Base-by-base conservation (phyloP, 1,284 basidiomycete species). In the Cryptococcus sp. region DNA sequence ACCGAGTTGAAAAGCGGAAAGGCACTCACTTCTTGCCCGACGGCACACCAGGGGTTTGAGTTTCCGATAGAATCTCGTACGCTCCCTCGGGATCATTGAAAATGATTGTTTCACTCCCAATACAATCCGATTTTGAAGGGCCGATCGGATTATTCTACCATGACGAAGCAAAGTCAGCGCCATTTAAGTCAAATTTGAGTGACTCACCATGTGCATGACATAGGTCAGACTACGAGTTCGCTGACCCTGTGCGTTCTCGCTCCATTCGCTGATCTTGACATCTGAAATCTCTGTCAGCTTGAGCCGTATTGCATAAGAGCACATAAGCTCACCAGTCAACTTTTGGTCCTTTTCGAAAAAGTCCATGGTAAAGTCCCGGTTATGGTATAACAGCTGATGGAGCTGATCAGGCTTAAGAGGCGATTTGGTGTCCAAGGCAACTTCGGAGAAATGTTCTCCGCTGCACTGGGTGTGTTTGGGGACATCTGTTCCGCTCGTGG, bases 171-270 rank as follows among this genome's bases (percentile, higher is more conserved):
- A 22, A 20, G 39, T 23, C 34, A 20, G 22, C 15, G 38, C 23
- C 16, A 25, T 15, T 15, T 23, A 10, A n/a, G 17, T 26, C 4
- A 41, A 39, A 5, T 8, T 26, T 23, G 17, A 16, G 54, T 20
- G 1, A 58, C 64, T 54, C 53, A 68, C 66, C 58, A 68, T 68
- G 34, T 61, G 60, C 64, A 68, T 68, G 20, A 66, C 60, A 38
- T 61, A 66, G 34, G 20, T 64, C 53, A 68, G 23, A n/a, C 52
- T 61, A 17, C 66, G 34, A 41, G 54, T 38, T 22, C 61, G 37
- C 26, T 54, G 45, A 3, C 63, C 63, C 29, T 34, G 29, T 17
- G 53, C 57, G 16, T 50, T 47, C 16, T 58, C 50, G 17, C 38
- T 40, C 66, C 66, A 68, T 3, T 63, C 62, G 29, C 46, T 48